Evolutionary conservation across 371 early-diverging fungal genomes (phyloP).

Genomic region (Lichtheimia corymbifera): DNA sequence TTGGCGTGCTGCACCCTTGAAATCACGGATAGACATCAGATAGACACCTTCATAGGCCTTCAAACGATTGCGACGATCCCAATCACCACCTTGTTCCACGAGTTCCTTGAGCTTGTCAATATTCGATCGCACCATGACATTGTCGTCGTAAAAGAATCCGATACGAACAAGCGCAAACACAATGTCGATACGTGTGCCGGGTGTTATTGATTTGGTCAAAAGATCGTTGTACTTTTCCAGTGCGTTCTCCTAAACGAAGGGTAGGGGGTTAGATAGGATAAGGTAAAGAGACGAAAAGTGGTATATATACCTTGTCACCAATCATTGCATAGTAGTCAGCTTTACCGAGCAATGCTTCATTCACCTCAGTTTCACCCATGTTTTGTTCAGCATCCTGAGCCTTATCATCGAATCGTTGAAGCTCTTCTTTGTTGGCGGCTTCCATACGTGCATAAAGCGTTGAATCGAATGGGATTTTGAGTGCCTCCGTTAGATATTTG

Average conservation of each 20-base stretch:
- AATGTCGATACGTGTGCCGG: slow-evolving; percentile 92
- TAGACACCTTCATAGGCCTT: slow-evolving; percentile 98
- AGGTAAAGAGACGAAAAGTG: neutral
- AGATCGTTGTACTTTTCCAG: slow-evolving; percentile 80
- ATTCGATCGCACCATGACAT: slow-evolving; percentile 76
- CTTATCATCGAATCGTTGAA: slow-evolving; percentile 80
- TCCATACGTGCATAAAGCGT: slow-evolving; percentile 56
- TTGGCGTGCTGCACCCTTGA: slow-evolving; percentile 87
- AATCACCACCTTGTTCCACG: slow-evolving; percentile 98
- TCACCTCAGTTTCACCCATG: slow-evolving; percentile 93
- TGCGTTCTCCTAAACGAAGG: slow-evolving; percentile 79
- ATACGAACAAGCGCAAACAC: slow-evolving; percentile 90
- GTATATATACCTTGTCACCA: slow-evolving; percentile 82
- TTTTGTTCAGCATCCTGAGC: slow-evolving; percentile 89
- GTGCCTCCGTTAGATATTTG: slow-evolving; percentile 63
- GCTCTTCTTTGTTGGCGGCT: slow-evolving; percentile 70
- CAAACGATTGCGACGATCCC: slow-evolving; percentile 99
- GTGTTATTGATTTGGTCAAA: slow-evolving; percentile 83
- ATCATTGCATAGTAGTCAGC: slow-evolving; percentile 92
- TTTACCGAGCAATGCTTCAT: slow-evolving; percentile 88
- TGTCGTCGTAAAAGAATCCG: slow-evolving; percentile 92
- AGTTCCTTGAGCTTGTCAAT: slow-evolving; percentile 83
- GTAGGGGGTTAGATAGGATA: neutral
- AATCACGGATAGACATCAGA: slow-evolving; percentile 92
- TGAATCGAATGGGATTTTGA: slow-evolving; percentile 59